Evolutionary conservation across 202 grass and related monocot species (phyloP), one percentile per base, ranked within the genome.

Genomic region (Panicum virgatum): DNA sequence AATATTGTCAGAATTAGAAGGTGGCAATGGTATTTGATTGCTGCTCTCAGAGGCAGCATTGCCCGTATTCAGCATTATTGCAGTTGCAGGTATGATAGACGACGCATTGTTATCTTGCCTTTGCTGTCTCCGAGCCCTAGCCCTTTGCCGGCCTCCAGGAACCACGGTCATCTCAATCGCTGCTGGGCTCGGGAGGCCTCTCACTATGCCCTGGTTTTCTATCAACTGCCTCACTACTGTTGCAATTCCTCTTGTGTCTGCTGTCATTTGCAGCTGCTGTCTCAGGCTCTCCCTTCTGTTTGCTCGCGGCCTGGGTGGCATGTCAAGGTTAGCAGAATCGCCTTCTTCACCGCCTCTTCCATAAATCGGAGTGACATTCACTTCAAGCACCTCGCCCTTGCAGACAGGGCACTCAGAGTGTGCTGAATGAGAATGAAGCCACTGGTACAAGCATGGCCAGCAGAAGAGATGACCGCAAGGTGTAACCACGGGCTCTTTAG

Each of bases 391-490:
- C 77, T 96, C 82, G 9, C 91, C 92, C 62, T 92, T 99, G 80
- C 96, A 99, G 10, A 96, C 93, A 80, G 96, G 96, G 66, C 96
- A 99, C 79, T 96, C 91, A 58, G 91, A 86, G 48, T 87, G 60
- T 9, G 69, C 34, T 59, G 92, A 84, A 87, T 94, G 85, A 6
- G 40, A 82, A 72, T 88, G 83, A 60, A 99, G 88, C 96, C 92
- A 96, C 77, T 73, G 86, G 66, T 90, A 96, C 72, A 99, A 89
- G 79, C 96, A 98, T 69, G 87, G 69, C 96, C 96, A 98, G 57
- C 96, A 98, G 71, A 91, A 98, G 25, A 98, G 88, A 80, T 98
- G 96, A 37, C 96, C 92, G 23, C 96, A 98, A 5, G 82, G 75
- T 32, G 96, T 98, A 66, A 98, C 89, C 66, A 98, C 92, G 0